Base-by-base conservation (phyloP, 1,284 basidiomycete species). In the Farysia itapuensis region DNA sequence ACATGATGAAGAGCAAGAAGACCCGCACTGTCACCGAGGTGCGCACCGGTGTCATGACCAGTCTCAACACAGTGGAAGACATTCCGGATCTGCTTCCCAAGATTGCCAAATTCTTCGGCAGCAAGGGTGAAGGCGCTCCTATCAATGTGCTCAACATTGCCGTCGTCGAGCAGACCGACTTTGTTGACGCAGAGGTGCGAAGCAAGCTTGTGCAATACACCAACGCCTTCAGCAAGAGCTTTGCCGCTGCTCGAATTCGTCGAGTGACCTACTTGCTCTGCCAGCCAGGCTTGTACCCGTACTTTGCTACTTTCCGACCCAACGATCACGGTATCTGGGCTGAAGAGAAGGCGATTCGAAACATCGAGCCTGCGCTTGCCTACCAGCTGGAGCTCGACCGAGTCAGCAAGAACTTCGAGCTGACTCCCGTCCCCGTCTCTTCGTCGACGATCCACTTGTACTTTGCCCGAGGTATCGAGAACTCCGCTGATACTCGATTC, bases 331-430 rank as follows among this genome's bases (percentile, higher is more conserved):
- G 85, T 20, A 77, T 78, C 14, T 99, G 95, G 95, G 84, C 82
- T 53, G 95, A 98, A 82, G 91, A 97, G 78, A 85, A 90, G 76
- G 87, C 92, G 11, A 95, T 99, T 77, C 88, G 94, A 78, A 96
- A 98, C 81, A 92, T 97, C 60, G 95, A 99, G 78, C 95, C 95
- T 21, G 95, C 95, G 28, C 83, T 98, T 38, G 95, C 95, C 26
- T 98, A 92, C 84, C 95, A 98, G 80, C 84, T 99, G 39, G 95
- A 99, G 79, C 86, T 99, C 46, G 88, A 87, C 78, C 89, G 95
- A 39, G 82, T 99, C 59, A 94, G 92, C 44, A 60, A 60, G 32
- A 89, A 95, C 82, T 98, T 97, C 81, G 91, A 95, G 79, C 84
- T 99, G 77, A 90, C 86, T 31, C 93, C 95, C 7, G 65, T 75